These are phyloP conservation scores for Nidularia pulvinata DNA, from an alignment of 768 basidiomycete genomes.

Conservation along the genomic window DNA sequence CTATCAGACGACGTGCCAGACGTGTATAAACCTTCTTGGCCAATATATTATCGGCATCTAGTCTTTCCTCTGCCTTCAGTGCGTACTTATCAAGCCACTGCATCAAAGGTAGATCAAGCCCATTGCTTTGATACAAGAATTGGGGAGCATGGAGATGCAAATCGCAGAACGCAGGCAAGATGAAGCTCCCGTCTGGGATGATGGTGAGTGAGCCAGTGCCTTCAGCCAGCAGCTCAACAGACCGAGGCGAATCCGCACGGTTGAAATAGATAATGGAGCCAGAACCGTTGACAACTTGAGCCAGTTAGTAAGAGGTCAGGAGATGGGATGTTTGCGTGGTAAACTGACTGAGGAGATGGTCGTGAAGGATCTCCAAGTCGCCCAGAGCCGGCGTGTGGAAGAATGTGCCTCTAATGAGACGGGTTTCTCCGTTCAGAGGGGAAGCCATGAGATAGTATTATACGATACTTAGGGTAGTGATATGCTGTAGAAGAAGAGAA, in stretches of 20 bases:
- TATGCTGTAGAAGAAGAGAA: neutral
- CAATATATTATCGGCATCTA: slow-evolving; percentile 62
- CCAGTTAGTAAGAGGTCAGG: neutral
- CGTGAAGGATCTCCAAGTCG: slow-evolving; percentile 49
- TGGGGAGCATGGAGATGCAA: slow-evolving; percentile 90
- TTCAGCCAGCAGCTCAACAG: slow-evolving; percentile 24
- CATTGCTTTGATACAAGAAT: slow-evolving; percentile 86
- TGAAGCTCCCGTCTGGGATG: slow-evolving; percentile 56
- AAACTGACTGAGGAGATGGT: slow-evolving; percentile 52
- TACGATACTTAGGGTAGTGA: neutral
- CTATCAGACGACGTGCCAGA: slow-evolving; percentile 64
- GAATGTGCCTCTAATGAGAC: slow-evolving; percentile 38
- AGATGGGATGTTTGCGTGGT: neutral
- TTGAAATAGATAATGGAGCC: slow-evolving; percentile 57
- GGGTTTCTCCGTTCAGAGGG: too few species aligned
- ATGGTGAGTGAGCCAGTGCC: slow-evolving; percentile 13
- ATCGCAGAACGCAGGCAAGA: slow-evolving; percentile 82
- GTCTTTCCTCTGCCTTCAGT: slow-evolving; percentile 75
- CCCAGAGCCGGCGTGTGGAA: slow-evolving; percentile 57
- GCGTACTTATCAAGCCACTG: slow-evolving; percentile 85
- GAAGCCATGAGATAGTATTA: too few species aligned
- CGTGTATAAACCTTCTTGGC: slow-evolving; percentile 68
- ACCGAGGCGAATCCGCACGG: slow-evolving; percentile 28
- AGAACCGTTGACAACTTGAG: slow-evolving; percentile 23
- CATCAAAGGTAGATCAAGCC: slow-evolving; percentile 83